These are phyloP conservation scores for Tetrahymena malaccensis DNA, from an alignment of 73 alveolate genomes.

Conservation along the genomic window DNA sequence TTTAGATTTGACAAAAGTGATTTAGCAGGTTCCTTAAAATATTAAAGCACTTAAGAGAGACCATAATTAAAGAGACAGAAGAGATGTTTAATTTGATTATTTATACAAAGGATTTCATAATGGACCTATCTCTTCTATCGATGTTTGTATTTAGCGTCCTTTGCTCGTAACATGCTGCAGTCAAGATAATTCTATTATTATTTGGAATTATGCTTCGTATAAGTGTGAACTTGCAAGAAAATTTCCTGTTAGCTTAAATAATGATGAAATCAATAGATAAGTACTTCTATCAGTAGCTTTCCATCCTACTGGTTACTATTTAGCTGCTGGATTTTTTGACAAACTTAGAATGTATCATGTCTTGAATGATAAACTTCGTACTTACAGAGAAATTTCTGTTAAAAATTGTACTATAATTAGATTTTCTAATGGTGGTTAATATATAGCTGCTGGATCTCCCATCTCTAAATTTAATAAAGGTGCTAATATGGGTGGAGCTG, in stretches of 20 bases:
- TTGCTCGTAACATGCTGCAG: slow-evolving; percentile 85
- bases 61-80: slow-evolving; percentile 48
- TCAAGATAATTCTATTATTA: slow-evolving; percentile 89
- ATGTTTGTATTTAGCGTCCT: slow-evolving; percentile 96
- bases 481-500: background rate
- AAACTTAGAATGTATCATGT: slow-evolving; percentile 90
- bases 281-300: slow-evolving; percentile 88
- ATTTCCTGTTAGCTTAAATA: slow-evolving; percentile 1
- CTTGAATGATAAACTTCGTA: slow-evolving; percentile 83
- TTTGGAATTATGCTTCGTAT: slow-evolving; percentile 91
- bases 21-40: slow-evolving; percentile 12
- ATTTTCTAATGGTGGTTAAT: slow-evolving; percentile 92
- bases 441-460: slow-evolving; percentile 81
- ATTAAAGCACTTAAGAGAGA: slow-evolving; percentile 48
- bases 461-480: slow-evolving; percentile 37
- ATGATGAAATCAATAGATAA: slow-evolving; percentile 49
- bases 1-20: slow-evolving; percentile 18
- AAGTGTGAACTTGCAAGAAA: slow-evolving; percentile 75
- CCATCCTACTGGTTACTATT: slow-evolving; percentile 97
- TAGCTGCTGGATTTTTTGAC: slow-evolving; percentile 95
- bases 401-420: slow-evolving; percentile 70
- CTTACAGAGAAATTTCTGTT: slow-evolving; percentile 75
- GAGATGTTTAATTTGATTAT: slow-evolving; percentile 88
- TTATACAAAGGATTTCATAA: slow-evolving; percentile 96
- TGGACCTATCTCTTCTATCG: slow-evolving; percentile 87